A percentile compares a stretch with the other conserved stretches of the same genome.
Conservation (phyloP, 208 protist species). For the Tritrichomonas musculus region DNA sequence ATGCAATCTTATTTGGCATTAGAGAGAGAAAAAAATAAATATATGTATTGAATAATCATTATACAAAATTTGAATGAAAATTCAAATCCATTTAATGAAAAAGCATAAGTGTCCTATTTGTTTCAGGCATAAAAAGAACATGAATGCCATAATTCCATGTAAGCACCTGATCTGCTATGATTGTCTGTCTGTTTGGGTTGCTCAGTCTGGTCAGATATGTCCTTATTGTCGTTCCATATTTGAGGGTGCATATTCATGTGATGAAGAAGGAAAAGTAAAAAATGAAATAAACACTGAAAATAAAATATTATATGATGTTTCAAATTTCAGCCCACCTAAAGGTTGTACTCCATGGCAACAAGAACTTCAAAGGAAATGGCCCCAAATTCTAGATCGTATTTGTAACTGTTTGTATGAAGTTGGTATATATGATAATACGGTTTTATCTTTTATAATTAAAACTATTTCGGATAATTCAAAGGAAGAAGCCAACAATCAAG, state of each 20-base stretch:
- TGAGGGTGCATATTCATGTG: background rate
- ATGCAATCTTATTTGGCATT: too few relatives aligned
- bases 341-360: background rate
- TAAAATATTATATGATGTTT: background rate
- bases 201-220: background rate
- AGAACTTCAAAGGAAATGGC: background rate
- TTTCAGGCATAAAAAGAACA: background rate
- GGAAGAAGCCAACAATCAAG: background rate
- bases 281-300: background rate
- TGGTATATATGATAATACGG: background rate
- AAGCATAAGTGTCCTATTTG: background rate
- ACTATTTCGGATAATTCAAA: background rate
- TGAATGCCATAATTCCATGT: background rate
- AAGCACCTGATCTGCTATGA: background rate
- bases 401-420: background rate
- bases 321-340: background rate
- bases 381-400: background rate
- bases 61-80: too few relatives aligned
- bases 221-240: background rate
- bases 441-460: conserved; percentile 18
- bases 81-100: too few relatives aligned
- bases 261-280: background rate
- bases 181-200: conserved; percentile 13
- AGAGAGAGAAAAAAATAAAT: too few relatives aligned
- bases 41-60: too few relatives aligned